phyloP scores from a whole-genome alignment of 192 early-diverging fungal genomes.

The Piromyces finnis region DNA sequence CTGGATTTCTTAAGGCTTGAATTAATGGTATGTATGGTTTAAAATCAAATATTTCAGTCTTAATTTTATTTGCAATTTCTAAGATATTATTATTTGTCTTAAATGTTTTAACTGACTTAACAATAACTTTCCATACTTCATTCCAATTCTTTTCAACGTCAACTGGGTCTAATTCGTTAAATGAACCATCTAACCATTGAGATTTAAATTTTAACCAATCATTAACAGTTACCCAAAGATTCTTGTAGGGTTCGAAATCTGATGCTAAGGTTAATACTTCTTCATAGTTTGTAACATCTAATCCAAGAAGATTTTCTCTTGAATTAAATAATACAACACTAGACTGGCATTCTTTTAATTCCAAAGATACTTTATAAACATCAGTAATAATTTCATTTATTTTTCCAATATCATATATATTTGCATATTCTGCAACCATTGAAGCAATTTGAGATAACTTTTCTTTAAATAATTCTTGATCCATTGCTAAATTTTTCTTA shows the following conservation, averaged over 20 bases:
- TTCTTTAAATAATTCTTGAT: conserved; percentile 49
- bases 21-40: conserved; percentile 37
- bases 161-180: conserved; percentile 31
- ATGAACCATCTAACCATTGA: conserved; percentile 29
- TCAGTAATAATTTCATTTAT: conserved; percentile 31
- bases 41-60: conserved; percentile 42
- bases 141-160: conserved; percentile 35
- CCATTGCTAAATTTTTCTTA: conserved; percentile 21
- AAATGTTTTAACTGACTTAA: conserved; percentile 35
- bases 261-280: conserved; percentile 24
- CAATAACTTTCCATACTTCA: conserved; percentile 30
- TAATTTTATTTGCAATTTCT: conserved; percentile 11
- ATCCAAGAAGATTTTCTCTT: conserved; percentile 31
- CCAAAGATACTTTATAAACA: conserved; percentile 22
- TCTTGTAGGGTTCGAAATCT: conserved; percentile 42
- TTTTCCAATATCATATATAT: conserved; percentile 17
- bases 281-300: conserved; percentile 36
- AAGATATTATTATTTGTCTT: conserved; percentile 6
- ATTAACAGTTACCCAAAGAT: conserved; percentile 25
- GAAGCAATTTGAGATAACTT: conserved; percentile 18
- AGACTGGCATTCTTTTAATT: conserved; percentile 33
- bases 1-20: conserved; percentile 36
- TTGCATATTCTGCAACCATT: conserved; percentile 31
- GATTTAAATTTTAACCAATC: conserved; percentile 39
- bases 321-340: conserved; percentile 27